A percentile compares a stretch with the other conserved stretches of the same genome.
Evolutionary conservation across 148 eudicot genomes (phyloP).

Genomic region (Rhododendron ovatum): DNA sequence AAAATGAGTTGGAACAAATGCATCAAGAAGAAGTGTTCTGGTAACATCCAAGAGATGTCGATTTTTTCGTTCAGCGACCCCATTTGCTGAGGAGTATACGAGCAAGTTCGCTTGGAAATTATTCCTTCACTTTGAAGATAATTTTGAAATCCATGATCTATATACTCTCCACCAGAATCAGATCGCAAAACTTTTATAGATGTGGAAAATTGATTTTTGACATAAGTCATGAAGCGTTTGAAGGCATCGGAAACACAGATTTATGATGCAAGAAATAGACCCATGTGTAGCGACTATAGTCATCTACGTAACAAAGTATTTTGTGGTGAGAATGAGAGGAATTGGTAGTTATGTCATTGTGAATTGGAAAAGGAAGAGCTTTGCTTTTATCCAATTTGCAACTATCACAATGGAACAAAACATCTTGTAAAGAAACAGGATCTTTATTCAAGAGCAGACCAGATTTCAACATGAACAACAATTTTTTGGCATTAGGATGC

Average conservation of each 20-base stretch:
- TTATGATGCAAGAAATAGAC: neutral
- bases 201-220: neutral
- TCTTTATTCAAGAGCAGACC: neutral
- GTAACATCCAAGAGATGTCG: neutral
- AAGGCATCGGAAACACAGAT: neutral
- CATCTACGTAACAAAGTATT: neutral
- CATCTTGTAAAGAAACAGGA: neutral
- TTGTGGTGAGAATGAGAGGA: neutral
- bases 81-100: conserved; percentile 7
- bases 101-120: neutral
- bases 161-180: neutral
- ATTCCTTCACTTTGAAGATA: neutral
- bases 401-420: neutral
- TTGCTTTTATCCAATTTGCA: neutral
- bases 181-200: neutral
- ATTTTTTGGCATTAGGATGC: neutral
- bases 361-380: neutral
- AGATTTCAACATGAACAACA: neutral
- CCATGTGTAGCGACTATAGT: neutral
- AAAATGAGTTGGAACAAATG: neutral
- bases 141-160: neutral
- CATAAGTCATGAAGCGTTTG: neutral
- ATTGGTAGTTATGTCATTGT: neutral
- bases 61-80: conserved; percentile 1
- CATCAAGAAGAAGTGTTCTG: neutral